These are phyloP conservation scores for Boehmeria nivea DNA, from an alignment of 306 rosid genomes.

Conservation along the genomic window DNA sequence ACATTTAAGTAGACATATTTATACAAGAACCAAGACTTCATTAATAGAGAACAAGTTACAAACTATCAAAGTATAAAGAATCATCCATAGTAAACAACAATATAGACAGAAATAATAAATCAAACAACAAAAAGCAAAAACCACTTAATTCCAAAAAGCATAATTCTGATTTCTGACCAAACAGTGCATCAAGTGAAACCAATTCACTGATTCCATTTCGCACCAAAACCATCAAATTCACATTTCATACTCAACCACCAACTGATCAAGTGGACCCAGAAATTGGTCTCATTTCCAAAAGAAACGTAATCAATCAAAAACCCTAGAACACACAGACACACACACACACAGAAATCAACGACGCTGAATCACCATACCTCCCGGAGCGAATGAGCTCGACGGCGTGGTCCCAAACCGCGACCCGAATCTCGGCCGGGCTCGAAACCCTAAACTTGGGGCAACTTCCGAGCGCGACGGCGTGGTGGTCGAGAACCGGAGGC, in stretches of 20 bases:
- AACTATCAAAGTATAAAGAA: no score
- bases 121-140: no score
- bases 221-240: constrained; percentile 1
- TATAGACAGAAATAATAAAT: no score
- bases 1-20: no score
- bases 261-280: not conserved
- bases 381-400: constrained; percentile 46
- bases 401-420: constrained; percentile 75
- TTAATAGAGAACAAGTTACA: no score
- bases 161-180: no score
- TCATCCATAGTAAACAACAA: no score
- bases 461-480: constrained; percentile 77
- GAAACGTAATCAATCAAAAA: not conserved
- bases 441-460: constrained; percentile 78
- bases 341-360: not conserved
- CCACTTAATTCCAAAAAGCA: no score
- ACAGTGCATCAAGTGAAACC: no score
- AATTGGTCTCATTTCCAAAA: no score
- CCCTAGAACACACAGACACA: not conserved
- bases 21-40: no score
- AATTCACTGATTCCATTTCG: no score
- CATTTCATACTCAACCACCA: constrained; percentile 6
- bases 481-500: constrained; percentile 84
- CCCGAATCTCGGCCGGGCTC: constrained; percentile 45
- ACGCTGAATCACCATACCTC: constrained; percentile 36